phyloP scores from a whole-genome alignment of 371 early-diverging fungal genomes.

The Mortierella sp. region DNA sequence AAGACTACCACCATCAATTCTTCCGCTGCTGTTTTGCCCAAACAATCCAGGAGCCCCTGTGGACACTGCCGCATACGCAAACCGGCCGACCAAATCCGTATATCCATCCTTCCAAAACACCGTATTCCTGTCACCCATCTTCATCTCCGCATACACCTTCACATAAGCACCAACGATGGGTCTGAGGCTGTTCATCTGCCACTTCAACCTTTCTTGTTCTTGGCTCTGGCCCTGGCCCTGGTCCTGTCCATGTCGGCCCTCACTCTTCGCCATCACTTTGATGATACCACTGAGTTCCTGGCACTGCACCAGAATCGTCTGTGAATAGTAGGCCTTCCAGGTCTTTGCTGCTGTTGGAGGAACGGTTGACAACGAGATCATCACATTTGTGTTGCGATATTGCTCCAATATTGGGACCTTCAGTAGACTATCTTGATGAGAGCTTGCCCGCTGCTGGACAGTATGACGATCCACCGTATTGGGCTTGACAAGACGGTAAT shows the following conservation, averaged over 20 bases:
- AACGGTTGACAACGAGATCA: slow-evolving; percentile 37
- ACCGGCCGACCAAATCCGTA: slow-evolving; percentile 69
- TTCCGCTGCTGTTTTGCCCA: background rate
- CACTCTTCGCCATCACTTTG: slow-evolving; percentile 57
- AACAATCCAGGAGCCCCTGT: background rate
- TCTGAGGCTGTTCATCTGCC: too few relatives aligned
- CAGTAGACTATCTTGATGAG: slow-evolving; percentile 3
- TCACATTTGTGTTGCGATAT: slow-evolving; percentile 48
- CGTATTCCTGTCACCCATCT: slow-evolving; percentile 29
- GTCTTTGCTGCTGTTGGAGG: slow-evolving; percentile 42
- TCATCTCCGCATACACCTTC: slow-evolving; percentile 67
- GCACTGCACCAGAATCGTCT: slow-evolving; percentile 59
- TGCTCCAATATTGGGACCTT: slow-evolving; percentile 30
- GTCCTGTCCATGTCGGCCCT: background rate
- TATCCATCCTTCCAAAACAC: slow-evolving; percentile 75
- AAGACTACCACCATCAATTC: background rate
- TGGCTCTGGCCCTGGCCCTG: background rate
- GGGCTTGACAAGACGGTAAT: slow-evolving; percentile 46
- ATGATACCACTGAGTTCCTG: slow-evolving; percentile 62
- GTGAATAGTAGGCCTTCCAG: slow-evolving; percentile 61
- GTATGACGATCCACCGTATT: slow-evolving; percentile 38
- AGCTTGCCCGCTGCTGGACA: slow-evolving; percentile 2
- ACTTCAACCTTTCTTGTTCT: background rate
- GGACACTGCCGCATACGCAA: slow-evolving; percentile 68
- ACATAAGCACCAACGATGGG: slow-evolving; percentile 68